A percentile compares a stretch with the other conserved stretches of the same genome.
Evolutionary conservation across 495 filamentous ascomycete species (phyloP).

Genomic region (Penicillium maclennaniae): DNA sequence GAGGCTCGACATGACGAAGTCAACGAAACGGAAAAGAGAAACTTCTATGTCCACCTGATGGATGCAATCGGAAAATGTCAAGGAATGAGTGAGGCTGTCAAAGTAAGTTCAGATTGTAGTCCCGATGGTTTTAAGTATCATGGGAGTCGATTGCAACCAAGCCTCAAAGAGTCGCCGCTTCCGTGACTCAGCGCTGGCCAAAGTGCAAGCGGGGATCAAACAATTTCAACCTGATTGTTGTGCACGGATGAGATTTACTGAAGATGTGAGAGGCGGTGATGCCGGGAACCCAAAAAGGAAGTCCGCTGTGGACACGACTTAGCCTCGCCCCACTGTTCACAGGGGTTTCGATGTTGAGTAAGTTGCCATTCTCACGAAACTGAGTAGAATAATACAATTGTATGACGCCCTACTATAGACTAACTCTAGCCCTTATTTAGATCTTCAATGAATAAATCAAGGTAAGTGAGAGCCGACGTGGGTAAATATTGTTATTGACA

Average conservation of each 20-base stretch:
- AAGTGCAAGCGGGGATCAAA: not conserved
- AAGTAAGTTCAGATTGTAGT: not conserved
- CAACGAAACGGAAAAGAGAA: not conserved
- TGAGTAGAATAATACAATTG: too few relatives aligned
- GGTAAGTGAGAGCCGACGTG: too few relatives aligned
- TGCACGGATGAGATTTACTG: not conserved
- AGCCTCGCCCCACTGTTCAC: too few relatives aligned
- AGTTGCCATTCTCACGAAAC: too few relatives aligned
- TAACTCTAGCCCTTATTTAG: too few relatives aligned
- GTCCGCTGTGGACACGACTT: too few relatives aligned
- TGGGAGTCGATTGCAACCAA: not conserved
- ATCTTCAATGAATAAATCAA: too few relatives aligned
- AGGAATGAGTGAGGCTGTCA: not conserved
- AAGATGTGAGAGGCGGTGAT: not conserved
- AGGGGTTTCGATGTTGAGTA: too few relatives aligned
- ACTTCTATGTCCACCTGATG: too few relatives aligned
- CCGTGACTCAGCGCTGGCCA: not conserved
- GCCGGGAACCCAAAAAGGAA: too few relatives aligned
- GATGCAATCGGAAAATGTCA: not conserved
- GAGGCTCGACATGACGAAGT: constrained; percentile 25
- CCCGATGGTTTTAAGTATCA: not conserved
- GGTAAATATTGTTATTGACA: not conserved
- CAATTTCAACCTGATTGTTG: not conserved
- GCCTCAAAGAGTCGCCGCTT: not conserved
- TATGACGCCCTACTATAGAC: too few relatives aligned